phyloP scores from a whole-genome alignment of 371 early-diverging fungal genomes.

The Apophysomyces variabilis region DNA sequence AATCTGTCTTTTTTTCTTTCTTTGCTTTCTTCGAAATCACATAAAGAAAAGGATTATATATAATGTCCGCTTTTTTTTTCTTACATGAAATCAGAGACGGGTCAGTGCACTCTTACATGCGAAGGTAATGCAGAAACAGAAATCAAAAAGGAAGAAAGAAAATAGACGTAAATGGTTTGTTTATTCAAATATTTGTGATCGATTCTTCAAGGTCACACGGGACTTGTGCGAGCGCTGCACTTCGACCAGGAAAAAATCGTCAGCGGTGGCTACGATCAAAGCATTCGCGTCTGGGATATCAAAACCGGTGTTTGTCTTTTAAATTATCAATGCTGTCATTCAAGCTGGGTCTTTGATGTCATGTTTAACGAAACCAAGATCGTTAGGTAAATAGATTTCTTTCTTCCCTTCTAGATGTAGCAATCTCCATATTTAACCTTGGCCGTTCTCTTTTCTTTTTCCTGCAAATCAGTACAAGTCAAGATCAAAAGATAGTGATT shows the following conservation, averaged over 20 bases:
- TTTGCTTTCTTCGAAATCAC: not conserved
- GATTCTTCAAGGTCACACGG: conserved; percentile 77
- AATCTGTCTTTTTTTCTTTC: not conserved
- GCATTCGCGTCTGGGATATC: conserved; percentile 94
- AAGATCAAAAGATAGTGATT: conserved; percentile 2
- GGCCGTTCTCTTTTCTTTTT: not conserved
- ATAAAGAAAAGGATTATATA: not conserved
- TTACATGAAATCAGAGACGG: conserved; percentile 54
- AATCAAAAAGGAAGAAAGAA: not conserved
- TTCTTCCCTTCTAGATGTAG: no score
- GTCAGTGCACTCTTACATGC: conserved; percentile 67
- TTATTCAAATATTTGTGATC: not conserved
- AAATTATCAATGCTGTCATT: conserved; percentile 73
- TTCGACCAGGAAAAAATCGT: conserved; percentile 63
- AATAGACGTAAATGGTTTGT: not conserved
- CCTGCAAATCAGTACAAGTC: not conserved
- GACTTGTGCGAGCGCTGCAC: conserved; percentile 89
- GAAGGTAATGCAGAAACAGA: conserved; percentile 19
- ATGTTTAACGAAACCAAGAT: conserved; percentile 81
- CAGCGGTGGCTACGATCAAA: conserved; percentile 83
- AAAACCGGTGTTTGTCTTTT: conserved; percentile 43
- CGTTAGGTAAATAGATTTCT: conserved; percentile 50
- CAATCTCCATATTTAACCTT: no score
- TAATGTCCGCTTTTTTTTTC: conserved; percentile 1
- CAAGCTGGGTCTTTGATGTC: conserved; percentile 96